Base-by-base conservation (phyloP, 1,284 basidiomycete genomes). In the Sanguinoderma infundibulare region DNA sequence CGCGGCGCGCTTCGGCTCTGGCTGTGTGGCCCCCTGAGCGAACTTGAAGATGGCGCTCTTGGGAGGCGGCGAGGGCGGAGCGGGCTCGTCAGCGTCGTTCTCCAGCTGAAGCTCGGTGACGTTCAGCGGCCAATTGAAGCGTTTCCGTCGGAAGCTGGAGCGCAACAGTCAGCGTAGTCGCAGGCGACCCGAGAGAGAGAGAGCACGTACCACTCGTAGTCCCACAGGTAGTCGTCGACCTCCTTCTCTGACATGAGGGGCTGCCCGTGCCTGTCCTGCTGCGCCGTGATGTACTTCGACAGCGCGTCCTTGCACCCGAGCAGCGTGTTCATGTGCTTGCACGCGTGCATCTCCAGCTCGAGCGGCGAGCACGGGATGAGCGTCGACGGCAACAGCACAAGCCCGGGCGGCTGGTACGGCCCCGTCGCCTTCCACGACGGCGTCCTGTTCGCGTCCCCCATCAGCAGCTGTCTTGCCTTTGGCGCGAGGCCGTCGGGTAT, bases 271-370 rank as follows among this genome's bases (percentile, higher is more conserved):
- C 77, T 73, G 53, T 79, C 81, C 17, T 71, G 69, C 44, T 81
- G 76, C 2, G 77, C 76, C 34, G 62, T 68, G 30, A 88, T 69
- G 68, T 77, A 86, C 44, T 83, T 82, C n/a, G 67, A 70, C 9
- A 92, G 74, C 1, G 87, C 87, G 46, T 78, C 76, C 67, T 84
- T 84, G 69, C 83, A 87, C 26, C 83, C 83, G 22, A 92, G 75
- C 3, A 92, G 70, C 7, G 80, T 79, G 69, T 91, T 86, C 55
- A 89, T 75, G 68, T 87, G 80, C 72, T 85, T 86, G 74, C 83
- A 86, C 9, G 85, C 79, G 67, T 91, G 86, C 83, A 87, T 85
- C 75, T 91, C 89, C 44, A 91, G 75, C 69, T 90, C 88, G 2
- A 72, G 68, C 10, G 87, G 79, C 0, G 78, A 60, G 67, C 88